Evolutionary conservation across 257 asterid genomes (phyloP), one percentile per base, ranked within the genome.

Genomic region (Mitragyna speciosa): DNA sequence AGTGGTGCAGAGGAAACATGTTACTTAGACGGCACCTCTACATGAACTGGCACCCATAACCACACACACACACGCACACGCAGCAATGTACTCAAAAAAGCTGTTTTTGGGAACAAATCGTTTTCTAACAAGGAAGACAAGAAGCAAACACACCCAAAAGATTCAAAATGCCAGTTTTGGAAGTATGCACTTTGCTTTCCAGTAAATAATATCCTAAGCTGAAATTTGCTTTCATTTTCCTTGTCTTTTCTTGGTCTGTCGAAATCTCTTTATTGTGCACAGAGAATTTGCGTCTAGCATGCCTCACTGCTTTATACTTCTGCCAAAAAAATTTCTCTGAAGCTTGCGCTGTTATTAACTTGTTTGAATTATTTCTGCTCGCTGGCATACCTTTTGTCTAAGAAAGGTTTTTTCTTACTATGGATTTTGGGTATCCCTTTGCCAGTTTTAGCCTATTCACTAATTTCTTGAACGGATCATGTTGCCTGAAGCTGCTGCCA

Each of bases 401-500:
- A 59, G 26, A 56, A 66, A 52, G 54, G 54, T 19, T 56, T 41
- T 45, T 47, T 33, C 58, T 36, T 48, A 24, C 45, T 76, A 39
- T 11, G n/a, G 72, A 61, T 61, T 26, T 12, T 36, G 70, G 49
- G 20, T 4, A 47, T 31, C 80, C 28, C 52, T 45, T 54, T 59
- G 49, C 75, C 22, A 36, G 31, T 59, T 9, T 65, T 17, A 48
- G 22, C 65, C 30, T 47, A 33, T 49, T 28, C 45, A 70, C 22
- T 56, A 63, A n/a, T 49, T n/a, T 70, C 41, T 22, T 20, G 24
- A 63, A 67, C 77, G 93, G 99, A 89, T 95, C 70, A 95, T 95
- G 99, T 84, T 95, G 86, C 98, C 99, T 22, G 99, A 95, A 91
- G 81, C 97, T 19, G 90, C 93, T 83, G 99, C 99, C 67, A 95